Evolutionary conservation across 805 yeast species (phyloP).

Genomic region (Suhomyces pyralidae): DNA sequence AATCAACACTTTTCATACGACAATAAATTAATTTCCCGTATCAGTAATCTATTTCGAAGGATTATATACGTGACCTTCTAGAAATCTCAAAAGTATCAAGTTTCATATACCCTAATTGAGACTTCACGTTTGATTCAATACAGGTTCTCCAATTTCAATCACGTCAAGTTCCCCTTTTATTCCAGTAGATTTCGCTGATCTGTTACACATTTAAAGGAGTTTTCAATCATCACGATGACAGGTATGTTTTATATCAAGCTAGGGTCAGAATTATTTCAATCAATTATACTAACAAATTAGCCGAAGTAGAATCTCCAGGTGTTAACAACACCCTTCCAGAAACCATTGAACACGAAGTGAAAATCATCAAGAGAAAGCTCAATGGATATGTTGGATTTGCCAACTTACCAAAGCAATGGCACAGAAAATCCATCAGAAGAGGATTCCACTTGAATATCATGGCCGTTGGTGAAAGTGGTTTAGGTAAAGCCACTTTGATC

Average conservation of each 20-base stretch:
- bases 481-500: slow-evolving; percentile 89
- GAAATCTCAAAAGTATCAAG: neutral
- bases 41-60: neutral
- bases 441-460: slow-evolving; percentile 88
- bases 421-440: slow-evolving; percentile 73
- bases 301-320: slow-evolving; percentile 13
- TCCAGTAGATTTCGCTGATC: neutral
- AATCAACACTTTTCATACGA: neutral
- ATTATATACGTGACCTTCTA: neutral
- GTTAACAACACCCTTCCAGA: slow-evolving; percentile 9
- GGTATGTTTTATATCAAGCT: slow-evolving; percentile 1
- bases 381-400: slow-evolving; percentile 96
- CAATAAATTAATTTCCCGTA: neutral
- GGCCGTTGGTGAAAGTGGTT: slow-evolving; percentile 88
- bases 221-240: neutral
- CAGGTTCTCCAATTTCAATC: neutral
- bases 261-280: neutral
- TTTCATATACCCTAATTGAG: neutral
- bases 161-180: neutral
- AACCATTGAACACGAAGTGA: slow-evolving; percentile 38
- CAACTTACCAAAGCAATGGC: slow-evolving; percentile 98
- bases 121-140: neutral
- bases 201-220: neutral
- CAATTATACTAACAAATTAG: slow-evolving; percentile 5
- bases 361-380: slow-evolving; percentile 76